phyloP scores from a whole-genome alignment of 163 green algal genomes.

The Chlamydomonas reinhardtii region DNA sequence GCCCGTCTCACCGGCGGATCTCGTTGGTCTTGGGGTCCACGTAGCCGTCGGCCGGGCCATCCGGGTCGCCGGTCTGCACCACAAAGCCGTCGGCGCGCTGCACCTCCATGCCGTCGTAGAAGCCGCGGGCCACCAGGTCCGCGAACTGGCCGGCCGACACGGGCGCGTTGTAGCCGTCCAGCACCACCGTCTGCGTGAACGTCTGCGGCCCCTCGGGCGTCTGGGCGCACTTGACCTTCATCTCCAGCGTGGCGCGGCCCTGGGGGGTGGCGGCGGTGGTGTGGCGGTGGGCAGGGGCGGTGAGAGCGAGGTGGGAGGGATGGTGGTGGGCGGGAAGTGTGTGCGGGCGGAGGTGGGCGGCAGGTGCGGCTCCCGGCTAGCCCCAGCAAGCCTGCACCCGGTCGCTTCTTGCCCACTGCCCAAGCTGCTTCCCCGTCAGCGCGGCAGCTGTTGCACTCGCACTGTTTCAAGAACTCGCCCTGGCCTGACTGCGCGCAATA shows the following conservation, averaged over 20 bases:
- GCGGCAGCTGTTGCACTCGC: too few relatives aligned
- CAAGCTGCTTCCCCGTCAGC: too few relatives aligned
- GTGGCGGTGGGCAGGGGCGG: background rate
- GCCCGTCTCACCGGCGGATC: conserved; percentile 78
- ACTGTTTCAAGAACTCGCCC: too few relatives aligned
- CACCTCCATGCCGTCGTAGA: conserved; percentile 97
- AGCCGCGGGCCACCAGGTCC: conserved; percentile 91
- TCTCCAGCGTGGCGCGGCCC: conserved; percentile 93
- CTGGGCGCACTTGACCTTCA: conserved; percentile 84
- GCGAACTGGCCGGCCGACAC: conserved; percentile 96
- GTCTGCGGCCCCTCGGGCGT: conserved; percentile 68
- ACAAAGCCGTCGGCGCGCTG: conserved; percentile 97
- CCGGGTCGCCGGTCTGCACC: conserved; percentile 96
- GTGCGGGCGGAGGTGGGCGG: too few relatives aligned
- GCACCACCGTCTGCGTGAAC: conserved; percentile 73
- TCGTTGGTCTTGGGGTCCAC: conserved; percentile 85
- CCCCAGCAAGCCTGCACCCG: too few relatives aligned
- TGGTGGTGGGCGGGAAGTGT: too few relatives aligned
- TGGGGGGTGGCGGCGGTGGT: too few relatives aligned
- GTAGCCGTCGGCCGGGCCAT: conserved; percentile 82
- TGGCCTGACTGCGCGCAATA: too few relatives aligned
- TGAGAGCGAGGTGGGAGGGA: too few relatives aligned
- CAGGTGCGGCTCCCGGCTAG: too few relatives aligned
- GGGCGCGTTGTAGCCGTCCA: conserved; percentile 98
- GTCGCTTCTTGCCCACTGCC: too few relatives aligned